These are phyloP conservation scores for Phytophthora sp. DNA, from an alignment of 352 stramenopile species.

Conservation along the genomic window DNA sequence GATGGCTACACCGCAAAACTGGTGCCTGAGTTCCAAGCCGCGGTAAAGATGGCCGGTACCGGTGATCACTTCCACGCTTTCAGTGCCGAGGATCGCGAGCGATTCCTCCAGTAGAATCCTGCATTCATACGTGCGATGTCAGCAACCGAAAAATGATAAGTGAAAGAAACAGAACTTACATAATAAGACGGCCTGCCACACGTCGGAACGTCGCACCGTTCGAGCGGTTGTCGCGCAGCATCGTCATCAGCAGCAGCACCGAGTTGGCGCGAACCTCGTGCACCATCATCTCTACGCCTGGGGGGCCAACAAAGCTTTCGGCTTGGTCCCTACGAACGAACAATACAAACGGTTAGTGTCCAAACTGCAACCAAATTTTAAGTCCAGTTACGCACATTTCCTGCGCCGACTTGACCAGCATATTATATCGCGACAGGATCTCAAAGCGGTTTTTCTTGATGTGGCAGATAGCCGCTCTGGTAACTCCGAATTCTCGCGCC, in stretches of 20 bases:
- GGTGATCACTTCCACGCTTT: slow-evolving; percentile 41
- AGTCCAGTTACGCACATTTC: too few relatives aligned
- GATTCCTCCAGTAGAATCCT: slow-evolving; percentile 70
- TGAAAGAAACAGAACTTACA: slow-evolving; percentile 19
- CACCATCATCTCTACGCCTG: slow-evolving; percentile 41
- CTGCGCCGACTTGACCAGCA: slow-evolving; percentile 57
- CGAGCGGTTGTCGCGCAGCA: slow-evolving; percentile 44
- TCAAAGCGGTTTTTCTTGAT: slow-evolving; percentile 83
- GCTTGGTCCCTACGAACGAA: slow-evolving; percentile 33
- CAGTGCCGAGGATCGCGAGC: slow-evolving; percentile 35
- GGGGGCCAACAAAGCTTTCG: slow-evolving; percentile 34
- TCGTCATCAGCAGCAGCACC: slow-evolving; percentile 54
- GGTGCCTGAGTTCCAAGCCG: slow-evolving; percentile 25
- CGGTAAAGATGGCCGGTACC: slow-evolving; percentile 37
- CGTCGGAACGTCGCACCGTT: slow-evolving; percentile 39
- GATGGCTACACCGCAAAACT: slow-evolving; percentile 49
- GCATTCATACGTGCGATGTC: background rate
- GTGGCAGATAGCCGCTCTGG: slow-evolving; percentile 70
- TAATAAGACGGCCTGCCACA: slow-evolving; percentile 51
- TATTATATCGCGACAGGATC: slow-evolving; percentile 72
- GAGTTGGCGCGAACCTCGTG: slow-evolving; percentile 50
- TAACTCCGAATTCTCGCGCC: slow-evolving; percentile 73
- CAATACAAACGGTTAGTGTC: background rate
- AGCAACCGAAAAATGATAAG: background rate
- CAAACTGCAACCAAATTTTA: too few relatives aligned